Conservation (phyloP, 306 rosid species). For the Arachis stenosperma region DNA sequence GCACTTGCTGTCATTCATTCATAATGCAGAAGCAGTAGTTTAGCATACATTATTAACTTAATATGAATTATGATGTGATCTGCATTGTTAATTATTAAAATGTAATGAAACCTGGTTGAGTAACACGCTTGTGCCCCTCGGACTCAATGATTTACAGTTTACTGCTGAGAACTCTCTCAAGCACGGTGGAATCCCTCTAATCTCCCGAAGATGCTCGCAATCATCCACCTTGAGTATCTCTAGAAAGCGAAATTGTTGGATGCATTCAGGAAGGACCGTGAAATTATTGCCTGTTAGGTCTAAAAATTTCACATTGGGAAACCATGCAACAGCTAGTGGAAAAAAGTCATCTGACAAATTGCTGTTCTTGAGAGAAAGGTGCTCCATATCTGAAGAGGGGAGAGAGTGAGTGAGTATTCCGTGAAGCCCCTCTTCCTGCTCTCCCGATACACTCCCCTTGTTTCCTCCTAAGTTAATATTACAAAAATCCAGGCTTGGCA, state of each 20-base stretch:
- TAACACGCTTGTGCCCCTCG: neutral
- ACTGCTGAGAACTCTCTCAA: neutral
- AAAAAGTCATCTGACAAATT: too few relatives aligned
- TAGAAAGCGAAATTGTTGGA: neutral
- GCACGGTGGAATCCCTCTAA: slow-evolving; percentile 8
- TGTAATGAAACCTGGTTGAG: neutral
- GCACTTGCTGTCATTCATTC: neutral
- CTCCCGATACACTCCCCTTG: neutral
- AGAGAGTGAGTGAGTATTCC: too few relatives aligned
- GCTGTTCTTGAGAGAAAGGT: too few relatives aligned
- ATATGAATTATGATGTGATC: too few relatives aligned
- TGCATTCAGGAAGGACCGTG: too few relatives aligned
- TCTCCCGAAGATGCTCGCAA: neutral
- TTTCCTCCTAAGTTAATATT: too few relatives aligned
- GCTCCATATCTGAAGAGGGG: too few relatives aligned
- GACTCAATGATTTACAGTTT: neutral
- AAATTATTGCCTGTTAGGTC: neutral
- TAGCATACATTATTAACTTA: too few relatives aligned
- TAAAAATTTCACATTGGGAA: neutral
- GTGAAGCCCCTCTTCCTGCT: too few relatives aligned
- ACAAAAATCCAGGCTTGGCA: neutral
- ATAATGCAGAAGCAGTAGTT: neutral
- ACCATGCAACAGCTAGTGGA: too few relatives aligned
- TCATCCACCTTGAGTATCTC: neutral
- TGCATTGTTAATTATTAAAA: too few relatives aligned